A percentile compares a stretch with the other conserved stretches of the same genome.
Conservation (phyloP, 73 alveolate genomes). For the Uronychia binucleata region DNA sequence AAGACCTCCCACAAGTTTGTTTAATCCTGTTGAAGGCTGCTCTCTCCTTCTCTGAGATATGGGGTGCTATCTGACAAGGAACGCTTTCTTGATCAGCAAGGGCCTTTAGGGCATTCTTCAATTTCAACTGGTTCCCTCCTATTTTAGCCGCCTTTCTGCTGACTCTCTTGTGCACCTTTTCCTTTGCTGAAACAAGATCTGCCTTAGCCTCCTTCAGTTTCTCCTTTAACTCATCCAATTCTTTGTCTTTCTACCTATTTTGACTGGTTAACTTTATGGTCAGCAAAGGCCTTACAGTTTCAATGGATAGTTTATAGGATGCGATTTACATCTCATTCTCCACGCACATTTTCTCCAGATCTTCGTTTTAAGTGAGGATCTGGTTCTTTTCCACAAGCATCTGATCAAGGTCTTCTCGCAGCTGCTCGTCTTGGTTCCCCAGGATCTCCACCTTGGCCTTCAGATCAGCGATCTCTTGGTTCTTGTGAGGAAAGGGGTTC, state of each 20-base stretch:
- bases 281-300: not conserved
- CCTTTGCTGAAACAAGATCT: no score
- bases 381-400: not conserved
- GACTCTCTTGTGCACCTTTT: no score
- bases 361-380: not conserved
- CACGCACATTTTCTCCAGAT: not conserved
- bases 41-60: no score
- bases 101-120: no score
- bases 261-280: not conserved
- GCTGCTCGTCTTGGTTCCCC: not conserved
- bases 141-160: no score
- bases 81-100: no score
- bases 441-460: not conserved
- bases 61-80: no score
- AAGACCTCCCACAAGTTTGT: not conserved
- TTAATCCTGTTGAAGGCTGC: not conserved
- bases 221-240: not conserved
- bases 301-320: not conserved
- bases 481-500: not conserved
- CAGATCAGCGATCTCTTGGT: not conserved
- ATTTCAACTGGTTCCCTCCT: no score
- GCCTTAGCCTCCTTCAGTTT: not conserved
- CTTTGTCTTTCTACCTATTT: not conserved
- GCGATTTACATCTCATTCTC: not conserved
- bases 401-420: not conserved